Base-by-base conservation (phyloP, 2,329 filamentous ascomycete genomes). In the Cladophialophora bantiana region DNA sequence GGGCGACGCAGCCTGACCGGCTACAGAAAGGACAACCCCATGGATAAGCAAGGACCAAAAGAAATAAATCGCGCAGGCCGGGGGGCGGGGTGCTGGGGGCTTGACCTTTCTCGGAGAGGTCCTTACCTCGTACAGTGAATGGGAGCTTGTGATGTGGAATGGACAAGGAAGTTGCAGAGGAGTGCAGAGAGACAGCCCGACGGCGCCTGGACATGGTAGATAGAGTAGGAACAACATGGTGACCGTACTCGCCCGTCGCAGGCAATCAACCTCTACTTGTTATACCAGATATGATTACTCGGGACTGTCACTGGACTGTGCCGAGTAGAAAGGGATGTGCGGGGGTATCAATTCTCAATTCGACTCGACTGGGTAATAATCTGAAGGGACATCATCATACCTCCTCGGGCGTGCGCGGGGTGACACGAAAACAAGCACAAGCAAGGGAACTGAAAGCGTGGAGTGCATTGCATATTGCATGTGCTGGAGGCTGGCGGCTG, bases 31-130 rank as follows among this genome's bases (percentile, higher is more conserved):
- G 52, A 34, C 6, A 13, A 9, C n/a, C 18, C 9, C 12, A 7
- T 53, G n/a, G 31, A 12, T 13, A 9, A 34, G 20, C 12, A 38
- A 18, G 6, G 9, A 59, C 34, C 20, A 38, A 9, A 38, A 56
- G 45, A 54, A 53, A 36, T 66, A 66, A 66, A 66, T 66, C 64
- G 59, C 64, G 64, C 64, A 66, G 20, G 45, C 31, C 35, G 38
- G 35, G 13, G 7, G 26, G 26, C 26, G 2, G 26, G 26, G 26
- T 2, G 26, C 26, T 26, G 26, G 26, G 26, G 54, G 15, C 38
- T 52, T 18, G 36, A 40, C 62, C 56, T 50, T n/a, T 32, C 63
- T 61, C 32, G 50, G 48, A 35, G 18, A 18, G 13, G 2, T 20
- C 45, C 45, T 32, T 59, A n/a, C 45, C 45, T 26, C 26, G 26